Percentiles rank a stretch among this genome's conserved stretches.
Conservation (phyloP, 805 yeast genomes). For the Sungouiozyma ichnusensis region DNA sequence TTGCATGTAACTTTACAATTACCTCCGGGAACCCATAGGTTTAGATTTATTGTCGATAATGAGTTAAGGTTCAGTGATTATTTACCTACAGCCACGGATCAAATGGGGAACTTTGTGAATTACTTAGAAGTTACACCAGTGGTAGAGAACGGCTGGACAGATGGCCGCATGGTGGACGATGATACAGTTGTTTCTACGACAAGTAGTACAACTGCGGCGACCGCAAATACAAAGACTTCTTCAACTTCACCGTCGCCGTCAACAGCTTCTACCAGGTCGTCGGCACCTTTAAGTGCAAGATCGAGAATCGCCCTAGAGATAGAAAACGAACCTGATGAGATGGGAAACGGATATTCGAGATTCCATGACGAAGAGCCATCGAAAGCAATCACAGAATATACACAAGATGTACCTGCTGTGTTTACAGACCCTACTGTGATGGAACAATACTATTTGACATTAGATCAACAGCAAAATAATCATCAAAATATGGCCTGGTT, state of each 20-base stretch:
- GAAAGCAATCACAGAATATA: slow-evolving; percentile 32
- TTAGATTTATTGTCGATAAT: slow-evolving; percentile 88
- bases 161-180: slow-evolving; percentile 12
- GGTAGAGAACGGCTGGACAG: slow-evolving; percentile 20
- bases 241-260: background rate
- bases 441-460: slow-evolving; percentile 74
- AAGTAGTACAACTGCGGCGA: background rate
- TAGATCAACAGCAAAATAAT: slow-evolving; percentile 56
- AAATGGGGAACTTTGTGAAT: slow-evolving; percentile 90
- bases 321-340: slow-evolving; percentile 42
- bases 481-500: slow-evolving; percentile 51
- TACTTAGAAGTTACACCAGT: slow-evolving; percentile 63
- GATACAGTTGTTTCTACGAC: slow-evolving; percentile 1
- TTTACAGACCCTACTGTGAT: slow-evolving; percentile 78
- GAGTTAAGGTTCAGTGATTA: slow-evolving; percentile 81
- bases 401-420: slow-evolving; percentile 67
- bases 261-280: slow-evolving; percentile 4
- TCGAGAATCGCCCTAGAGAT: slow-evolving; percentile 41
- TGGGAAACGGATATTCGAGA: slow-evolving; percentile 72
- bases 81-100: slow-evolving; percentile 94
- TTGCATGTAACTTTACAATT: slow-evolving; percentile 63
- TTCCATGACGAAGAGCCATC: slow-evolving; percentile 52
- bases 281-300: slow-evolving; percentile 28
- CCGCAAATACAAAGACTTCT: background rate
- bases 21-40: slow-evolving; percentile 87